phyloP scores from a whole-genome alignment of 2,329 filamentous ascomycete genomes.

The Aspergillus sp. region DNA sequence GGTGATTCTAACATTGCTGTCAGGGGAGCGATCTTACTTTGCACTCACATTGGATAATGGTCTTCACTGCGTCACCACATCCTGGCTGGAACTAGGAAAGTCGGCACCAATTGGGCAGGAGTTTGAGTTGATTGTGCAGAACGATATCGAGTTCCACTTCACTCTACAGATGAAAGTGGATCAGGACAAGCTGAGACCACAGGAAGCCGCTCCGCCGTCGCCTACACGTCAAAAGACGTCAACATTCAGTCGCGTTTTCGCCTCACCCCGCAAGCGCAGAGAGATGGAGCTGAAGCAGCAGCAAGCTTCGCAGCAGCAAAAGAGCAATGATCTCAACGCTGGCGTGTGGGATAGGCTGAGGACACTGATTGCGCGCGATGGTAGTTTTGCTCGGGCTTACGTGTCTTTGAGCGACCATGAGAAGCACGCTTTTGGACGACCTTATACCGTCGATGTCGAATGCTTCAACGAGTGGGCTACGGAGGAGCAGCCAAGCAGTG shows the following conservation, averaged over 20 bases:
- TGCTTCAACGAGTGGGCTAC: conserved; percentile 99
- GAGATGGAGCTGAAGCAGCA: conserved; percentile 78
- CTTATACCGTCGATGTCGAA: conserved; percentile 76
- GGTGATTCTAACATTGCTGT: conserved; percentile 15
- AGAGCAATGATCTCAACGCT: conserved; percentile 49
- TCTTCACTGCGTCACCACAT: conserved; percentile 92
- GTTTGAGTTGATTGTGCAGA: conserved; percentile 92
- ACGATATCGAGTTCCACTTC: conserved; percentile 97
- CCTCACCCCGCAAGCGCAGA: conserved; percentile 92
- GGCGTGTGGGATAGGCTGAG: conserved; percentile 73
- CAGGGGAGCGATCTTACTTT: conserved; percentile 86
- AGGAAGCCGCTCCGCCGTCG: conserved; percentile 35
- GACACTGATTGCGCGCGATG: conserved; percentile 77
- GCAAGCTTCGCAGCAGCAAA: conserved; percentile 71
- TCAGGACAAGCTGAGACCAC: conserved; percentile 56
- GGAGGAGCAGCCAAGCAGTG: conserved; percentile 74
- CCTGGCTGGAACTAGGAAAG: conserved; percentile 84
- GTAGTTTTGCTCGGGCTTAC: conserved; percentile 89
- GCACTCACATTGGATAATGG: conserved; percentile 97
- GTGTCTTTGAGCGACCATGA: conserved; percentile 92
- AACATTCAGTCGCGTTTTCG: conserved; percentile 83
- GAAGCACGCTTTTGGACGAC: conserved; percentile 74
- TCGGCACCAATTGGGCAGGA: conserved; percentile 94
- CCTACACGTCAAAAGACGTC: conserved; percentile 71
- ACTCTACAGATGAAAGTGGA: conserved; percentile 93